Base-by-base conservation (phyloP, 2,329 filamentous ascomycete species). In the Trichoderma atrobrunneum region DNA sequence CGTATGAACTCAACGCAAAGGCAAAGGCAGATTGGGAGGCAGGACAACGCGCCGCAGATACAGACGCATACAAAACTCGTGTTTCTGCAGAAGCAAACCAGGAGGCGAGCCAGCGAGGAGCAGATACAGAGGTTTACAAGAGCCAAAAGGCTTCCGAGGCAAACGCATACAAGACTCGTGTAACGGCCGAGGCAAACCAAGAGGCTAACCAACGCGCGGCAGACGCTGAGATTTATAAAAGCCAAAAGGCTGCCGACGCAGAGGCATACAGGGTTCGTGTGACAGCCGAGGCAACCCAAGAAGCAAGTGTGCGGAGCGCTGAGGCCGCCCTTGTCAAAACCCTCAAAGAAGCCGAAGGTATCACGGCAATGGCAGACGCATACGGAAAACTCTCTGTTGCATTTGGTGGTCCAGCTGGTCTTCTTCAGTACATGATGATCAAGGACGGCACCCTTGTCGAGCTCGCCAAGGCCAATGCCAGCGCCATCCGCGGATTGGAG, bases 361-460 rank as follows among this genome's bases (percentile, higher is more conserved):
- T 95, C 43, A 81, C 84, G 0, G 92, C 93, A 76, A 93, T 94
- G 89, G 93, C 93, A 1, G 90, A 91, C 70, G 93, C 92, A n/a
- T 97, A 96, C 81, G 86, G 85, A 74, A 89, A 91, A 77, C 86
- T 97, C 78, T 86, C 91, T 3, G 81, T 86, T 1, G 93, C 93
- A 0, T 90, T 97, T 60, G 93, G 93, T 73, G 93, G 94, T 0
- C 92, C 94, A 2, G 87, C 90, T 43, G 92, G 92, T 34, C 86
- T 97, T 72, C 85, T 97, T 76, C 91, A 95, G 80, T 95, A 92
- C 85, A 87, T 95, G 82, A 97, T 97, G 94, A 90, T 97, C 78
- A 91, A 95, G 83, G 91, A 91, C 81, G 91, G 91, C 76, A 93
- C 91, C 0, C 95, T 93, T 80, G 88, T 93, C 78, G 87, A 91